Evolutionary conservation across 768 basidiomycete species (phyloP).

Genomic region (Coprinopsis cinerea): DNA sequence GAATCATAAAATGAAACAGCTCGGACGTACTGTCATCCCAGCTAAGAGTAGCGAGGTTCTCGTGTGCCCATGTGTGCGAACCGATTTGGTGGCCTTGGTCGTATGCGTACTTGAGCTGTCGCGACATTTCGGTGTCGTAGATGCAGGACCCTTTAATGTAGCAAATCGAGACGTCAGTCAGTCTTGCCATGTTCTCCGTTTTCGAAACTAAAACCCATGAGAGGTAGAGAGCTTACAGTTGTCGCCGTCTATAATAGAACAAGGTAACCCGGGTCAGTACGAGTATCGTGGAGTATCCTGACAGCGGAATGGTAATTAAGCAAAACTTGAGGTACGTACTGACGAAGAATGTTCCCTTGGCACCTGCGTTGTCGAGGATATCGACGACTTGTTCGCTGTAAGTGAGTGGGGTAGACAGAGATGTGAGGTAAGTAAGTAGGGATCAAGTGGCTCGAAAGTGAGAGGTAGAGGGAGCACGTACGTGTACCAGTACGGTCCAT

Average conservation of each 20-base stretch:
- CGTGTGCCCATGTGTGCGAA: conserved; percentile 29
- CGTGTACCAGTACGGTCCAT: conserved; percentile 20
- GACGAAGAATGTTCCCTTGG: conserved; percentile 31
- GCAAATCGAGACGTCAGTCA: neutral
- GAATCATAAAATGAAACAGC: too few species aligned
- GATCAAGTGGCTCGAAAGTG: too few species aligned
- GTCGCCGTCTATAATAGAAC: conserved; percentile 10
- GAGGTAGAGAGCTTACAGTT: conserved; percentile 9
- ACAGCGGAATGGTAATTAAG: neutral
- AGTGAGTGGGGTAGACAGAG: too few species aligned
- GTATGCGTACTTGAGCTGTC: conserved; percentile 19
- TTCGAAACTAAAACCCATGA: too few species aligned
- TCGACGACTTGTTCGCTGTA: conserved; percentile 15
- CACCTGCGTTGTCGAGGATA: conserved; percentile 16
- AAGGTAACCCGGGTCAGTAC: too few species aligned
- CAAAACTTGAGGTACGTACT: conserved; percentile 14
- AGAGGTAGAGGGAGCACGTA: neutral
- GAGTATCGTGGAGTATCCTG: neutral
- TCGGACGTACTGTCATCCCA: conserved; percentile 20
- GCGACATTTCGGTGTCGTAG: conserved; percentile 17
- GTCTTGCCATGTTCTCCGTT: neutral
- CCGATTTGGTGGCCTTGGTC: conserved; percentile 25
- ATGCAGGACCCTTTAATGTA: conserved; percentile 24
- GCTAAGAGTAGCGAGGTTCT: conserved; percentile 19
- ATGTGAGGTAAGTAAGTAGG: neutral